Percentiles rank a stretch among this genome's conserved stretches.
Conservation (phyloP, 2,329 filamentous ascomycete genomes). For the Xylariaceae sp. region DNA sequence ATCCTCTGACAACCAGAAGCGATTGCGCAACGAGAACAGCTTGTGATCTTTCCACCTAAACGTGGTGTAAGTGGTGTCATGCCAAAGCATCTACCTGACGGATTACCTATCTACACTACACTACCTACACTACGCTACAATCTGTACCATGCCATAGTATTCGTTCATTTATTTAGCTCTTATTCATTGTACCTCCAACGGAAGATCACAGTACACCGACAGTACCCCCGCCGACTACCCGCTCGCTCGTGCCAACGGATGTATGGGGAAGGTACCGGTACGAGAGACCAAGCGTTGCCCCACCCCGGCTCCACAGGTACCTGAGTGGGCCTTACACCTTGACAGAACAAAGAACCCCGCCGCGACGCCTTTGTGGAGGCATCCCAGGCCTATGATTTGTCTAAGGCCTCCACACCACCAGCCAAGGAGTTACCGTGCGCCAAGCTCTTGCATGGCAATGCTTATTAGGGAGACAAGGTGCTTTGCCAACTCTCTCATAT, state of each 20-base stretch:
- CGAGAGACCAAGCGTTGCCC: background rate
- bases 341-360: slow-evolving; percentile 12
- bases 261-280: too few species aligned
- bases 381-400: slow-evolving; percentile 16
- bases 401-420: slow-evolving; percentile 19
- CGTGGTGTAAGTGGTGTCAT: too few species aligned
- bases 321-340: background rate
- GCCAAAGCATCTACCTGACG: too few species aligned
- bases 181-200: too few species aligned
- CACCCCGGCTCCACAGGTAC: background rate
- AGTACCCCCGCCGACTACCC: too few species aligned
- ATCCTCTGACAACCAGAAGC: background rate
- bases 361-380: slow-evolving; percentile 13
- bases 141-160: too few species aligned
- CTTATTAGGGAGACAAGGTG: slow-evolving; percentile 2
- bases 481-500: slow-evolving; percentile 13
- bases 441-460: slow-evolving; percentile 20
- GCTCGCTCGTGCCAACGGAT: background rate
- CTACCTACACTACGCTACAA: too few species aligned
- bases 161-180: too few species aligned
- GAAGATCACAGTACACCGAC: too few species aligned
- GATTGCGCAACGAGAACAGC: background rate
- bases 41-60: background rate
- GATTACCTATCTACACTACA: too few species aligned
- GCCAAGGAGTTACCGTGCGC: background rate